Evolutionary conservation across 1,284 basidiomycete species (phyloP).

Genomic region (Anthracocystis setariae): DNA sequence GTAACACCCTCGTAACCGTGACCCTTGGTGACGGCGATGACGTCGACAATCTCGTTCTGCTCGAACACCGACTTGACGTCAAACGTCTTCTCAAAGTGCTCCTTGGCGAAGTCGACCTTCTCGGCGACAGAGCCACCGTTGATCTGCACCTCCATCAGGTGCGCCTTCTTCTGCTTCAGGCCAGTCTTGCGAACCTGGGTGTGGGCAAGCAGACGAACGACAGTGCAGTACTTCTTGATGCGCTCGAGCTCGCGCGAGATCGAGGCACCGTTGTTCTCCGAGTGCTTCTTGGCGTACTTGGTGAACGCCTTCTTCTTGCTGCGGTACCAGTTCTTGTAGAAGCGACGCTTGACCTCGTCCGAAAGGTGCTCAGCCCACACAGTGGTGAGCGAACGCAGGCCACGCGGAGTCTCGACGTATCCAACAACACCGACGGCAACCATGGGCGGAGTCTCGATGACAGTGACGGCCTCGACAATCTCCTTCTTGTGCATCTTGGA

Average conservation of each 20-base stretch:
- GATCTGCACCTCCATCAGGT: slow-evolving; percentile 99
- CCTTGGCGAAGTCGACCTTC: slow-evolving; percentile 97
- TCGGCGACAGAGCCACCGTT: slow-evolving; percentile 96
- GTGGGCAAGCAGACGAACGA: slow-evolving; percentile 98
- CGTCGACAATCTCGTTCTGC: slow-evolving; percentile 95
- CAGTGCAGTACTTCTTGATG: slow-evolving; percentile 99
- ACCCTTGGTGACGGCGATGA: slow-evolving; percentile 99
- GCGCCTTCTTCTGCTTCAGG: slow-evolving; percentile 98
- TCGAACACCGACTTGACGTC: slow-evolving; percentile 88
- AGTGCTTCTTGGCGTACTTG: slow-evolving; percentile 97
- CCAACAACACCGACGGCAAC: slow-evolving; percentile 98
- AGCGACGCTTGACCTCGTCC: slow-evolving; percentile 93
- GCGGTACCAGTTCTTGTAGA: slow-evolving; percentile 99
- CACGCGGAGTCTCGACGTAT: slow-evolving; percentile 99
- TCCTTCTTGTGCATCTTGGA: slow-evolving; percentile 76
- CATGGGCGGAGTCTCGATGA: slow-evolving; percentile 97
- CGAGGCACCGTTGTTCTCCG: slow-evolving; percentile 92
- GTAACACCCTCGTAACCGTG: slow-evolving; percentile 99
- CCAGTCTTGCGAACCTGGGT: slow-evolving; percentile 95
- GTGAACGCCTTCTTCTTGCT: slow-evolving; percentile 99
- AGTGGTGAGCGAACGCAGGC: slow-evolving; percentile 83
- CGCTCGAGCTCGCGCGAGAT: slow-evolving; percentile 96
- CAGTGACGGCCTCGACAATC: slow-evolving; percentile 95
- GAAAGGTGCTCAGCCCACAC: slow-evolving; percentile 77
- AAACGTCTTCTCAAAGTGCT: slow-evolving; percentile 96